phyloP scores from a whole-genome alignment of 2,329 filamentous ascomycete species.

The Xylaria sp. region DNA sequence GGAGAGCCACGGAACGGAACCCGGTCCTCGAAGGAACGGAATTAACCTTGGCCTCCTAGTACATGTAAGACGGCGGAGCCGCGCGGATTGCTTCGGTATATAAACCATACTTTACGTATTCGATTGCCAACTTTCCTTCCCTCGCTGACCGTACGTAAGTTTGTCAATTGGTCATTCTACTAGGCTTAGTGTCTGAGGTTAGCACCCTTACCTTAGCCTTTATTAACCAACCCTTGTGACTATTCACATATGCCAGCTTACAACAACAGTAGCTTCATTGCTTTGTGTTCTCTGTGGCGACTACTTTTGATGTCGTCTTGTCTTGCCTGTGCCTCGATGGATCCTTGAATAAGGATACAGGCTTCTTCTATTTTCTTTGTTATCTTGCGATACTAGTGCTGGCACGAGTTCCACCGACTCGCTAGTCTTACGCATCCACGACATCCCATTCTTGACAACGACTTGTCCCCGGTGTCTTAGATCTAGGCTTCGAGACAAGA shows the following conservation, averaged over 20 bases:
- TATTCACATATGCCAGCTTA: not conserved
- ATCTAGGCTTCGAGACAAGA: not conserved
- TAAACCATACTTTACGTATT: constrained; percentile 33
- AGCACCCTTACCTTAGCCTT: not conserved
- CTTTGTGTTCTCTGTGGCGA: constrained; percentile 10
- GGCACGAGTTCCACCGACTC: not conserved
- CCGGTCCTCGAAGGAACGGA: constrained; percentile 9
- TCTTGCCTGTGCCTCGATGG: constrained; percentile 17
- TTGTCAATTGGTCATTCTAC: constrained; percentile 15
- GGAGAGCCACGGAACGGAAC: constrained; percentile 17
- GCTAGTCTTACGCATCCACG: not conserved
- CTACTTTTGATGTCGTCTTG: constrained; percentile 10
- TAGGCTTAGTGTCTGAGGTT: constrained; percentile 3
- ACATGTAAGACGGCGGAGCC: constrained; percentile 18
- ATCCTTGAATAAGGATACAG: constrained; percentile 18
- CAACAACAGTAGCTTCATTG: constrained; percentile 2
- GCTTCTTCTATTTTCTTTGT: constrained; percentile 24
- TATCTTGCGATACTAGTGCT: not conserved
- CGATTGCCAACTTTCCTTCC: constrained; percentile 11
- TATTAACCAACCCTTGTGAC: constrained; percentile 15
- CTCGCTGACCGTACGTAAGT: constrained; percentile 22
- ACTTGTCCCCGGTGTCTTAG: not conserved
- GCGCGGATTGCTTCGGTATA: constrained; percentile 37
- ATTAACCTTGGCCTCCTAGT: constrained; percentile 18
- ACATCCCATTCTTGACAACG: not conserved